Percentiles rank a stretch among this genome's conserved stretches.
Evolutionary conservation across 163 green algal species (phyloP).

Genomic region (Prototheca wickerhamii): DNA sequence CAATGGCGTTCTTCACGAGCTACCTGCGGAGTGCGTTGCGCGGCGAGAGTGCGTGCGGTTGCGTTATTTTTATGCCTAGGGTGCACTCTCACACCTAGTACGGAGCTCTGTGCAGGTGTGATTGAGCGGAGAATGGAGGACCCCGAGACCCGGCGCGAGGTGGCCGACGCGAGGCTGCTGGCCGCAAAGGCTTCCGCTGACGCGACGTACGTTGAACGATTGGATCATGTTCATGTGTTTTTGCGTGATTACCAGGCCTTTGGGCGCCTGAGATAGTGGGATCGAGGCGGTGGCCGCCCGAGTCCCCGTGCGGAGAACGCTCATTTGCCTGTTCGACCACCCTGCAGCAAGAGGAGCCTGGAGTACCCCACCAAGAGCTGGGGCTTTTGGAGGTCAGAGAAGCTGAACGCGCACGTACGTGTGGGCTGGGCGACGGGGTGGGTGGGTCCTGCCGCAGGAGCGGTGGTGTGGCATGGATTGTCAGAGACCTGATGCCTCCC

Average conservation of each 20-base stretch:
- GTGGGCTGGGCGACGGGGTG: neutral
- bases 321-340: no score
- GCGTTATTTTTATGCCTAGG: neutral
- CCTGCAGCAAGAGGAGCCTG: slow-evolving; percentile 32
- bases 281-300: no score
- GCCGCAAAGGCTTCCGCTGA: slow-evolving; percentile 14
- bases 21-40: slow-evolving; percentile 19
- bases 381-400: slow-evolving; percentile 45
- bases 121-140: slow-evolving; percentile 45
- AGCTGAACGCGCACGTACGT: slow-evolving; percentile 23
- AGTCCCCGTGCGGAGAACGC: no score
- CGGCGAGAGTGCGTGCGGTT: neutral
- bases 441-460: neutral
- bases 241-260: no score
- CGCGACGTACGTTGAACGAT: slow-evolving; percentile 34
- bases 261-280: no score
- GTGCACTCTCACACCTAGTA: no score
- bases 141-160: slow-evolving; percentile 21
- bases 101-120: slow-evolving; percentile 1
- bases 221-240: no score
- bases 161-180: slow-evolving; percentile 24
- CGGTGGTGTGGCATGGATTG: neutral
- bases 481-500: neutral
- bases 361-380: slow-evolving; percentile 45
- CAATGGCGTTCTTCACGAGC: slow-evolving; percentile 26